Conservation (phyloP, 257 asterid species). For the Capsicum chinense region DNA sequence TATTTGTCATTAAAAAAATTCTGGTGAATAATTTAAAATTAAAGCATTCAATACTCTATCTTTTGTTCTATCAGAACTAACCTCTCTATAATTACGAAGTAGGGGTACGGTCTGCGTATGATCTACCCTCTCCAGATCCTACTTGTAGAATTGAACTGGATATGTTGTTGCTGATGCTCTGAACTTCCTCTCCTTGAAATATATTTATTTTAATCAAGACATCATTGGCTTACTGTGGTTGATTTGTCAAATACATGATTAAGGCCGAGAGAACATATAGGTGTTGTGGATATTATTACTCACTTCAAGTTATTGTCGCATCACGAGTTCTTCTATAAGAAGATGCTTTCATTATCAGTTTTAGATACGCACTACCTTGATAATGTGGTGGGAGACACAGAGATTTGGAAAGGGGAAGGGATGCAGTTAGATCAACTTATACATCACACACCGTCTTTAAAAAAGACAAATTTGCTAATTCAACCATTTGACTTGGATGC, state of each 20-base stretch:
- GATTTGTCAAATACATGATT: constrained; percentile 38
- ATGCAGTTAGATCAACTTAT: constrained; percentile 93
- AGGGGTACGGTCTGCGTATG: too few relatives aligned
- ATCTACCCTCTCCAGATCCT: too few relatives aligned
- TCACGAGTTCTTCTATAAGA: constrained; percentile 91
- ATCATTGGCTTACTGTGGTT: constrained; percentile 18
- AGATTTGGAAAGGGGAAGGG: constrained; percentile 94
- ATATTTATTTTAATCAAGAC: not conserved
- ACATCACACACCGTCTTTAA: constrained; percentile 56
- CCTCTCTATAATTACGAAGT: too few relatives aligned
- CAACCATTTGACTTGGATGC: constrained; percentile 80
- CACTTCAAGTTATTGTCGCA: constrained; percentile 86
- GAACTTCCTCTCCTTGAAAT: not conserved
- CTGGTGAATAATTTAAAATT: not conserved
- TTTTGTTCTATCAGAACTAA: too few relatives aligned
- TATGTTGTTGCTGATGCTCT: too few relatives aligned
- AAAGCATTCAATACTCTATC: not conserved
- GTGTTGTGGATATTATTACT: constrained; percentile 88
- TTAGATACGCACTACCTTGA: constrained; percentile 91
- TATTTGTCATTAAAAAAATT: not conserved
- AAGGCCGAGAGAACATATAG: constrained; percentile 97
- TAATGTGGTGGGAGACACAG: constrained; percentile 94
- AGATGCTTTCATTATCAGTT: constrained; percentile 80
- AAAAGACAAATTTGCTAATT: constrained; percentile 65
- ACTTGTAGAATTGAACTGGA: too few relatives aligned